Base-by-base conservation (phyloP, 805 yeast genomes). In the Nakazawaea ernobii region DNA sequence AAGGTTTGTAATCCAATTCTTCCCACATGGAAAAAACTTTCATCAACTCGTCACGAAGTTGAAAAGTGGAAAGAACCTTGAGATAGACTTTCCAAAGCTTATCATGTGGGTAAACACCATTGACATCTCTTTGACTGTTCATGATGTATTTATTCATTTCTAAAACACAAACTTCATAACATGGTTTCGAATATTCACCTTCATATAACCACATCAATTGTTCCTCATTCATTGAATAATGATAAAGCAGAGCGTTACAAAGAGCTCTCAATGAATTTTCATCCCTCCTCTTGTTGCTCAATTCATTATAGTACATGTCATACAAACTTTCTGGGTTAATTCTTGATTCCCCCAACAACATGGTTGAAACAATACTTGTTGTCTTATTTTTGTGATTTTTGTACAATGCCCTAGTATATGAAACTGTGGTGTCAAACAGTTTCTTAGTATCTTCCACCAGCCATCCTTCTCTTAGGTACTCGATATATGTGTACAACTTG, bases 281-380 rank as follows among this genome's bases (percentile, higher is more conserved):
- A 30, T 39, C 44, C 20, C 20, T 35, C 2, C 15, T 7, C 17
- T 26, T 14, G 6, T 36, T 20, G 8, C 24, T 15, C 15, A 39
- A 24, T 27, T 42, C 47, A 7, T 6, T 27, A 6, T 28, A 15
- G 32, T 48, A 48, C 20, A 48, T n/a, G 4, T 33, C 35, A 35
- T 48, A 48, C 17, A 39, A 7, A 8, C 4, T 29, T 9, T 2
- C 32, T 6, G 50, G 50, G 30, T 39, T 20, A 2, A 48, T 29
- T 8, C 24, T 13, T 2, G 47, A 32, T 24, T 48, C 50, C 6
- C 50, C 50, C n/a, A 48, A 28, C 20, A 48, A 39, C 41, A 48
- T 38, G 11, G 50, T 30, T 7, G 41, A 32, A 6, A 35, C 29
- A 5, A 48, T 28, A 17, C 32, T 32, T 13, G 49, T n/a, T 3